phyloP scores from a whole-genome alignment of 352 stramenopile species.

The Globisporangium okanoganense region DNA sequence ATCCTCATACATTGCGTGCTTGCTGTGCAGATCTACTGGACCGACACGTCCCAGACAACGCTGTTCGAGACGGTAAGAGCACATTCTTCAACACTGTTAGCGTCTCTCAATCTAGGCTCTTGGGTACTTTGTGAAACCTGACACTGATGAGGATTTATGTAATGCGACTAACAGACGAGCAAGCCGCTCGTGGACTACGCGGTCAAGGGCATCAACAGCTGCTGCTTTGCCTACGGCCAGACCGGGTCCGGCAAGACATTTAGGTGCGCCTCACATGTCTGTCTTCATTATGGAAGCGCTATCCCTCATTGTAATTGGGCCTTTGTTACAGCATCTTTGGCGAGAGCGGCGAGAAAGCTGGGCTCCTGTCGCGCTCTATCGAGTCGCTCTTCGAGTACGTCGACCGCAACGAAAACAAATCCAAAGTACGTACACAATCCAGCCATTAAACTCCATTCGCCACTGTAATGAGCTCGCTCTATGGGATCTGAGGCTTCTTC shows the following conservation, averaged over 20 bases:
- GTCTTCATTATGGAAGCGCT: constrained; percentile 2
- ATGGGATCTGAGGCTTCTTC: neutral
- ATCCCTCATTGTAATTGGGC: neutral
- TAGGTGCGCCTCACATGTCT: constrained; percentile 34
- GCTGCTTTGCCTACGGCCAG: constrained; percentile 92
- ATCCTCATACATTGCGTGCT: too few relatives aligned
- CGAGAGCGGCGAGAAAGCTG: constrained; percentile 74
- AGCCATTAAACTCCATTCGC: neutral
- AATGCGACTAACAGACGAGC: constrained; percentile 40
- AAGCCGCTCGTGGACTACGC: constrained; percentile 88
- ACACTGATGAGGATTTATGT: neutral
- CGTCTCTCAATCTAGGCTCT: neutral
- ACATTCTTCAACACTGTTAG: neutral
- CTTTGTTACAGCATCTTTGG: constrained; percentile 79
- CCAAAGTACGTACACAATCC: constrained; percentile 29
- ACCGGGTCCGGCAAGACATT: constrained; percentile 85
- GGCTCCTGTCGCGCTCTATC: constrained; percentile 86
- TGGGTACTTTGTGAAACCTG: neutral
- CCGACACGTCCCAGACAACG: constrained; percentile 64
- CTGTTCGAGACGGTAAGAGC: constrained; percentile 62
- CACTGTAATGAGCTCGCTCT: too few relatives aligned
- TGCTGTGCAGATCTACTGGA: constrained; percentile 88
- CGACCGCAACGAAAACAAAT: constrained; percentile 51
- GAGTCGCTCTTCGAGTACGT: constrained; percentile 89
- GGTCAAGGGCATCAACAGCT: constrained; percentile 91